Evolutionary conservation across 1,139 yeast genomes (phyloP).

Genomic region (Candida labiduridarum): DNA sequence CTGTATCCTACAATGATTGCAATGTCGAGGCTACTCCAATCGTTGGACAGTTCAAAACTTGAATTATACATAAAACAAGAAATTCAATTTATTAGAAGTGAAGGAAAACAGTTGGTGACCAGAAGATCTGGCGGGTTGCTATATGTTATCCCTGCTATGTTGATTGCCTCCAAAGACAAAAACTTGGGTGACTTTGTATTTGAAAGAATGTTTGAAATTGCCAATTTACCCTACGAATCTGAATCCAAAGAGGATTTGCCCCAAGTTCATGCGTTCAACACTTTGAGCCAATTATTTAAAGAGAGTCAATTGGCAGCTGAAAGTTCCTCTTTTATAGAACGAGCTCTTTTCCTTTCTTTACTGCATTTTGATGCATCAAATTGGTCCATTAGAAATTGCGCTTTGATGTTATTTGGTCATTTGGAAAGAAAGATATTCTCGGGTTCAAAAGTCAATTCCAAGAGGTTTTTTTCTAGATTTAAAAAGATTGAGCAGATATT

Average conservation of each 20-base stretch:
- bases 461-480: constrained; percentile 68
- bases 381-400: constrained; percentile 91
- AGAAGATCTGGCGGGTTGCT: constrained; percentile 95
- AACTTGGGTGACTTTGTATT: constrained; percentile 53
- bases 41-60: constrained; percentile 32
- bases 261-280: constrained; percentile 92
- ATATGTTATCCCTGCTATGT: constrained; percentile 67
- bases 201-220: constrained; percentile 52
- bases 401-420: constrained; percentile 89
- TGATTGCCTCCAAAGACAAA: constrained; percentile 35
- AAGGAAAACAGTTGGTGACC: constrained; percentile 65
- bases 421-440: constrained; percentile 81
- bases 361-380: constrained; percentile 60
- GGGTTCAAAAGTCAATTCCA: constrained; percentile 35
- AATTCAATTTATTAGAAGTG: constrained; percentile 53
- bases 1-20: constrained; percentile 77
- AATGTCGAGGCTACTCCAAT: constrained; percentile 46
- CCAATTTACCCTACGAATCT: constrained; percentile 49
- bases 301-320: constrained; percentile 63
- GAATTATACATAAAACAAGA: constrained; percentile 36
- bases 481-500: constrained; percentile 16
- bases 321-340: constrained; percentile 55
- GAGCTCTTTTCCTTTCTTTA: constrained; percentile 62
- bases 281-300: constrained; percentile 70
- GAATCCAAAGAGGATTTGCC: constrained; percentile 69